phyloP scores from a whole-genome alignment of 495 filamentous ascomycete genomes.

The Hapsidospora chrysogenum region DNA sequence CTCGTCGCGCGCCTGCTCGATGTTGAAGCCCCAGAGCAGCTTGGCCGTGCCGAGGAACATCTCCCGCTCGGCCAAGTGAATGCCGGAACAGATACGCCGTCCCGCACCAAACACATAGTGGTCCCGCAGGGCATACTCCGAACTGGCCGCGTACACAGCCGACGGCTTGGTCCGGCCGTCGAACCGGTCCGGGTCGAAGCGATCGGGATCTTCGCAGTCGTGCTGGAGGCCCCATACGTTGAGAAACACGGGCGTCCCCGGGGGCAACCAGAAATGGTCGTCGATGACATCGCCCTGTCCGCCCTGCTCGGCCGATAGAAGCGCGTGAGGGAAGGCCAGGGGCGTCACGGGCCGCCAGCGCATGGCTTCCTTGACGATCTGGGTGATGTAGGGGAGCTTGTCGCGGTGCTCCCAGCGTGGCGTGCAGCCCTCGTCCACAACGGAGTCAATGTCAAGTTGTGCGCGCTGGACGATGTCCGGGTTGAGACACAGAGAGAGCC shows the following conservation, averaged over 20 bases:
- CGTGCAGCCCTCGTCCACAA: conserved; percentile 15
- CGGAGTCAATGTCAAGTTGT: conserved; percentile 10
- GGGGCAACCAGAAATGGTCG: conserved; percentile 24
- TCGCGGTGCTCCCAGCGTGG: conserved; percentile 20
- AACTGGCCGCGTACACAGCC: conserved; percentile 10
- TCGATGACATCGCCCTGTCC: conserved; percentile 20
- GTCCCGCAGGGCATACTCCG: conserved; percentile 21
- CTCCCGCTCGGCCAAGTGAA: conserved; percentile 35
- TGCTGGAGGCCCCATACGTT: conserved; percentile 24
- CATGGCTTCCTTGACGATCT: conserved; percentile 20
- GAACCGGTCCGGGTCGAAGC: conserved; percentile 29
- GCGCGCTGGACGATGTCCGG: conserved; percentile 19
- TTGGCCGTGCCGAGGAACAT: conserved; percentile 29
- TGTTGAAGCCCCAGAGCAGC: conserved; percentile 35
- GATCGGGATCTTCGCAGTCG: conserved; percentile 19
- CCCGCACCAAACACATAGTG: conserved; percentile 37
- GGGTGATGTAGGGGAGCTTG: conserved; percentile 23
- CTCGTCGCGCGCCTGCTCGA: conserved; percentile 13
- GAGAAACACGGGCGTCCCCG: conserved; percentile 22
- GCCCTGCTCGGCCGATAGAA: not conserved
- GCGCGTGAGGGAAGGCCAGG: conserved; percentile 16
- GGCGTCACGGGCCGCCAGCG: conserved; percentile 19
- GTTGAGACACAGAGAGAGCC: conserved; percentile 23
- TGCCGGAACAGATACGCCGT: conserved; percentile 37
- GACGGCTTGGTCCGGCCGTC: conserved; percentile 15